Conservation (phyloP, 208 protist species). For the Crithidia expoeki region DNA sequence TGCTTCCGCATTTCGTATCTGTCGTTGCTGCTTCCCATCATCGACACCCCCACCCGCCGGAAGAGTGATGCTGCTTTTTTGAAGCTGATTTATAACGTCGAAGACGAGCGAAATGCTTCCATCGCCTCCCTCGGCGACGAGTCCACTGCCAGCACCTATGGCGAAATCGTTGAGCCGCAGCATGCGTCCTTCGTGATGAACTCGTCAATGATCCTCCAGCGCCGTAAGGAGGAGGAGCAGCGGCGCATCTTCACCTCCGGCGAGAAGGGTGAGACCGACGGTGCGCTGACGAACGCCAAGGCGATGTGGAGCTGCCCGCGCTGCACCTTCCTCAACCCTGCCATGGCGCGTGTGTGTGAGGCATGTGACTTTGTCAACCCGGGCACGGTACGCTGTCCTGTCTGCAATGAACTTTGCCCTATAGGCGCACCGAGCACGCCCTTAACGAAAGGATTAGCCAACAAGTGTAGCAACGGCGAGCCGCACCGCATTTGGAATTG, state of each 20-base stretch:
- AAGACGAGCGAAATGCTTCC: constrained; percentile 24
- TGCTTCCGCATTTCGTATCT: constrained; percentile 71
- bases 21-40: constrained; percentile 50
- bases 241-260: constrained; percentile 8
- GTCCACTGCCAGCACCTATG: constrained; percentile 23
- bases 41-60: constrained; percentile 54
- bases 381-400: constrained; percentile 39
- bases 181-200: constrained; percentile 55
- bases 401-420: constrained; percentile 33
- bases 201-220: constrained; percentile 39
- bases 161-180: constrained; percentile 42
- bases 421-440: constrained; percentile 13
- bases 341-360: constrained; percentile 31
- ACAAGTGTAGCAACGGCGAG: constrained; percentile 42
- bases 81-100: constrained; percentile 46
- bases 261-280: neutral
- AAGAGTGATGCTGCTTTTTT: constrained; percentile 46
- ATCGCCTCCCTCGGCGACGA: constrained; percentile 18
- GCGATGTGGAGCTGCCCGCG: constrained; percentile 53
- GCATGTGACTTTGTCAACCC: constrained; percentile 47
- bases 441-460: neutral
- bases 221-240: constrained; percentile 29
- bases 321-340: constrained; percentile 62
- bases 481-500: constrained; percentile 76
- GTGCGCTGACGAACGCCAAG: constrained; percentile 1